Conservation (phyloP, 345 rosid genomes). For the Carallia brachiata region DNA sequence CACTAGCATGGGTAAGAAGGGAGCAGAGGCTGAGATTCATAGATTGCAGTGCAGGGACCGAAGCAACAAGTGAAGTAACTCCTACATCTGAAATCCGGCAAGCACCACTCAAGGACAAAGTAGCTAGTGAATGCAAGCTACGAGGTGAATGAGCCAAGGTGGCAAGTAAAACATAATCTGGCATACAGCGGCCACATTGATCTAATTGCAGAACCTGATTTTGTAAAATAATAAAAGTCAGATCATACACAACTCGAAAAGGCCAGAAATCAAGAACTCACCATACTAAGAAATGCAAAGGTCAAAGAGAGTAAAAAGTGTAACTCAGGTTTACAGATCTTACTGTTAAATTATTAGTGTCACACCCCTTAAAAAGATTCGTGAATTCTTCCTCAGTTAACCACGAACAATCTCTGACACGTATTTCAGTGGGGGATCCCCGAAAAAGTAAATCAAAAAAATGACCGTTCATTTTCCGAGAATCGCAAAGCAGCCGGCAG, state of each 20-base stretch:
- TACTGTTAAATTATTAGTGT: slow-evolving; percentile 71
- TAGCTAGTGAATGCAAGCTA: slow-evolving; percentile 54
- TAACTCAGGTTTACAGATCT: slow-evolving; percentile 11
- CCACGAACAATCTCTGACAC: slow-evolving; percentile 85
- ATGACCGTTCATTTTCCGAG: slow-evolving; percentile 52
- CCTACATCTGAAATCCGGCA: slow-evolving; percentile 83
- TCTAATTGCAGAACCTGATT: slow-evolving; percentile 86
- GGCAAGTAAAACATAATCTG: slow-evolving; percentile 51
- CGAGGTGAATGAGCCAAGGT: slow-evolving; percentile 55
- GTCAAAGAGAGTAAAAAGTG: background rate
- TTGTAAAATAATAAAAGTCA: slow-evolving; percentile 22
- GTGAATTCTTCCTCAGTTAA: slow-evolving; percentile 67
- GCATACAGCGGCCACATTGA: slow-evolving; percentile 76
- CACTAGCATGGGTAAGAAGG: slow-evolving; percentile 57
- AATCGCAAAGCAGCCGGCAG: slow-evolving; percentile 66
- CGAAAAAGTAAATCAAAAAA: slow-evolving; percentile 53
- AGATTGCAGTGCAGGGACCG: slow-evolving; percentile 61
- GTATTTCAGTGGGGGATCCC: slow-evolving; percentile 69
- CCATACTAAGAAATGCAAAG: background rate
- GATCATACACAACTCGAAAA: background rate
- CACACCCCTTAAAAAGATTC: slow-evolving; percentile 51
- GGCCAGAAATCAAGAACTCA: too few relatives aligned
- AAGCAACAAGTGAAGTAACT: slow-evolving; percentile 50
- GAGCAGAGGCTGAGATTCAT: slow-evolving; percentile 85
- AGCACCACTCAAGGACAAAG: slow-evolving; percentile 70